Evolutionary conservation across 345 rosid genomes (phyloP), one percentile per base, ranked within the genome.

Genomic region (Laguncularia racemosa): DNA sequence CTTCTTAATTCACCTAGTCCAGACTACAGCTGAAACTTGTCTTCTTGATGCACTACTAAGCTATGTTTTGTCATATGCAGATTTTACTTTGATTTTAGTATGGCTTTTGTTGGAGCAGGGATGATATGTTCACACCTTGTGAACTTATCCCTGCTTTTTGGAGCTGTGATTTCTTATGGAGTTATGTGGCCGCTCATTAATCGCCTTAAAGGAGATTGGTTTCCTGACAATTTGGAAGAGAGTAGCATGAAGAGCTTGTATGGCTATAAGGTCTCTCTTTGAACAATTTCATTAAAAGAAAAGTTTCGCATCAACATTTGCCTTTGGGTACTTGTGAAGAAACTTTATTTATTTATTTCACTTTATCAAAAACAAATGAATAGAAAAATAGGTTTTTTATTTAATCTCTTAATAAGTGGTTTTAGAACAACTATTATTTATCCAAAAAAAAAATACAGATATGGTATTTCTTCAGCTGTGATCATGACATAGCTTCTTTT

Each of bases 101-200:
- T 86, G 81, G 86, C 98, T 5, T 92, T 46, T 44, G 84, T 86
- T 8, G 98, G 98, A 63, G 86, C 98, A 23, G 97, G 98, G 58
- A 89, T 92, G 97, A 84, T 92, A 11, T 91, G 96, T 65, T 71
- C 96, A 44, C 97, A 92, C 69, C 68, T 77, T n/a, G 98, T 89
- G 67, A 92, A 92, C 62, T 16, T 92, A 43, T 92, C 98, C 45
- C 60, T 92, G 77, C 83, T 89, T 57, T 56, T 89, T 20, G 98
- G 98, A 64, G 87, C 98, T 56, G 69, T 84, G 21, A 73, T 92
- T 57, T 92, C 98, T 11, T 73, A 78, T 43, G 97, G 97, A 52
- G 17, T 89, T 10, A 84, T 89, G 95, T 92, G 96, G 96, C 97
- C 98, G 26, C 93, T 83, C 15, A 84, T 92, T 56, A 69, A 67